Base-by-base conservation (phyloP, 495 filamentous ascomycete genomes). In the Beverwykella pulmonaria region DNA sequence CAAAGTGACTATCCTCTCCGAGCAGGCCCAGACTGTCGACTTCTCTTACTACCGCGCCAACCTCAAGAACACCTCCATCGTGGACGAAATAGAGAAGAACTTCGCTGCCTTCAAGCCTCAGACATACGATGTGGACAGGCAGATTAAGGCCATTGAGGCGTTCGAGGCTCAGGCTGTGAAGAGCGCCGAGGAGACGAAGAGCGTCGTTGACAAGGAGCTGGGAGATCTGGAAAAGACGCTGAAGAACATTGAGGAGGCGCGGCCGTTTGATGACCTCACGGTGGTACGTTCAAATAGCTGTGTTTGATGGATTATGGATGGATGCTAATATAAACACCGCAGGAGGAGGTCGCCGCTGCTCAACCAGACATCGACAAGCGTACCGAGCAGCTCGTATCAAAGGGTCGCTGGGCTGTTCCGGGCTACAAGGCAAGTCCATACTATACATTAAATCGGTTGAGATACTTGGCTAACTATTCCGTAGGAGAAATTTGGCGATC, bases 401-500 rank as follows among this genome's bases (percentile, higher is more conserved):
- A 93, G 86, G 93, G 93, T 79, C 90, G 92, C 83, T 99, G 95
- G 95, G 83, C 86, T 81, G 92, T 94, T 71, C 92, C 95, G 53
- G 95, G 95, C 75, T 99, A 99, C 89, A 97, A 96, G 92, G 93
- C 92, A 80, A 65, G 86, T 67, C 47, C 56, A n/a, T 9, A 30
- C 52, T 14, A 59, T n/a, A n/a, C n/a, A n/a, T n/a, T n/a, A 2
- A 17, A 12, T 52, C 22, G 36, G 53, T 61, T n/a, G 1, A 36
- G 29, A 53, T 54, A 12, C 1, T 44, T 53, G 6, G 32, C 49
- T 65, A 65, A 71, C 54, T 8, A 14, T 23, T 34, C 15, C 9
- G 53, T 71, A 97, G 93, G 93, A 98, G 87, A 96, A 91, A 87
- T 98, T 98, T 84, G 93, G 93, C 83, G 92, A 98, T 77, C 87